These are phyloP conservation scores for Scleroderma bovista DNA, from an alignment of 768 basidiomycete genomes.

Conservation along the genomic window DNA sequence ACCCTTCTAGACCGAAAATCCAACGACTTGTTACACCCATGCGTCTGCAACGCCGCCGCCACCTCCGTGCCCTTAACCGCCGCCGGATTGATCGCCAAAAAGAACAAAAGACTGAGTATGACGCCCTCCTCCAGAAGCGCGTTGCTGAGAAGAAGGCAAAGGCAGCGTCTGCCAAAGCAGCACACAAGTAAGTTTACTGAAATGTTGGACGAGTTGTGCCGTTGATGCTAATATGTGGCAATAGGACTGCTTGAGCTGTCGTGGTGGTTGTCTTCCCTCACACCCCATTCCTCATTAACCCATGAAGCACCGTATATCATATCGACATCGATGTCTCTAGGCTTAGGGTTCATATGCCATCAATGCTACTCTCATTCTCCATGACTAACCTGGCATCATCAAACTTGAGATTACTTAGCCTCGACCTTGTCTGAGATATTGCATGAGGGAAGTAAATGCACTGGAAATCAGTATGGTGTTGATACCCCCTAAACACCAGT, in stretches of 20 bases:
- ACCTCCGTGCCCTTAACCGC: conserved; percentile 82
- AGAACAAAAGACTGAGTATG: conserved; percentile 93
- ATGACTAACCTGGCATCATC: neutral
- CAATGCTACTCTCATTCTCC: neutral
- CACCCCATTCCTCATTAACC: neutral
- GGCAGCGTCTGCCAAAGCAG: conserved; percentile 80
- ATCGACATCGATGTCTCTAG: neutral
- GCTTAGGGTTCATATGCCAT: neutral
- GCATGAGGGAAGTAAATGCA: no score
- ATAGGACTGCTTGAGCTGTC: neutral
- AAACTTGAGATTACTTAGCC: no score
- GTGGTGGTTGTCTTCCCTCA: neutral
- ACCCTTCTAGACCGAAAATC: conserved; percentile 74
- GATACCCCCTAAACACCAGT: no score
- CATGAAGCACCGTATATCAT: neutral
- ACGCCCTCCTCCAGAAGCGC: conserved; percentile 81
- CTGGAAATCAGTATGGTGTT: no score
- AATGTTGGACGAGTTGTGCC: neutral
- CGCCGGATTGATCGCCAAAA: conserved; percentile 87
- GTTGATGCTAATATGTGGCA: neutral
- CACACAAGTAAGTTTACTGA: conserved; percentile 55
- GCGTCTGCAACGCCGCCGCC: conserved; percentile 94
- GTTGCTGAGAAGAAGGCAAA: conserved; percentile 91
- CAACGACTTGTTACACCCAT: conserved; percentile 93
- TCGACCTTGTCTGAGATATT: no score